A percentile compares a stretch with the other conserved stretches of the same genome.
Conservation (phyloP, 345 rosid species). For the Lumnitzera littorea region DNA sequence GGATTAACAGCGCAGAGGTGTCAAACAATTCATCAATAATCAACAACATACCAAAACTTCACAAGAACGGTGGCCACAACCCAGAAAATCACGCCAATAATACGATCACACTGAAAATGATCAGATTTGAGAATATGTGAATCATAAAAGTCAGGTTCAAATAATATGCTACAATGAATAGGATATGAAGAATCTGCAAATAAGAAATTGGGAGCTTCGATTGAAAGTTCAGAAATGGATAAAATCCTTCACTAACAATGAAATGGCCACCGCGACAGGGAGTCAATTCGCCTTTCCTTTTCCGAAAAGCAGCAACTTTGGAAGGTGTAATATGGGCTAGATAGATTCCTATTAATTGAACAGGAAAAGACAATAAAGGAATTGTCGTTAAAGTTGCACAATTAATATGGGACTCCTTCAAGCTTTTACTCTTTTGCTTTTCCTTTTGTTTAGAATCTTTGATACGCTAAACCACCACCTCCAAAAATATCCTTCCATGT, state of each 20-base stretch:
- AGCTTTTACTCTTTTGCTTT: constrained; percentile 12
- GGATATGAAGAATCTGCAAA: background rate
- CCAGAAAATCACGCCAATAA: constrained; percentile 3
- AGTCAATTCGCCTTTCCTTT: constrained; percentile 13
- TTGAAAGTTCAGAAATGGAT: background rate
- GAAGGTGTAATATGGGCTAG: constrained; percentile 7
- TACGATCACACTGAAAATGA: background rate
- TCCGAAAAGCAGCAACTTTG: constrained; percentile 15
- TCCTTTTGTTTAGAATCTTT: constrained; percentile 10
- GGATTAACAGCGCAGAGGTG: too few relatives aligned
- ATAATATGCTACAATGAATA: background rate
- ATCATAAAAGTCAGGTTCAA: constrained; percentile 1
- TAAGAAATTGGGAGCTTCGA: background rate
- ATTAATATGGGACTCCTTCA: constrained; percentile 11
- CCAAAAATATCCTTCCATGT: too few relatives aligned
- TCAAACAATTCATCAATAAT: too few relatives aligned
- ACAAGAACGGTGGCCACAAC: too few relatives aligned
- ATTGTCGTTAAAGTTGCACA: constrained; percentile 24
- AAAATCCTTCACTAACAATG: background rate
- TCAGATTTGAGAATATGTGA: background rate
- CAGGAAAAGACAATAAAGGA: constrained; percentile 6
- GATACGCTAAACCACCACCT: too few relatives aligned
- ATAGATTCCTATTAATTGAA: constrained; percentile 23
- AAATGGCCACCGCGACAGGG: background rate
- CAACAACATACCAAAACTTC: too few relatives aligned